phyloP scores from a whole-genome alignment of 2,329 filamentous ascomycete species.

The Fusarium sp. region DNA sequence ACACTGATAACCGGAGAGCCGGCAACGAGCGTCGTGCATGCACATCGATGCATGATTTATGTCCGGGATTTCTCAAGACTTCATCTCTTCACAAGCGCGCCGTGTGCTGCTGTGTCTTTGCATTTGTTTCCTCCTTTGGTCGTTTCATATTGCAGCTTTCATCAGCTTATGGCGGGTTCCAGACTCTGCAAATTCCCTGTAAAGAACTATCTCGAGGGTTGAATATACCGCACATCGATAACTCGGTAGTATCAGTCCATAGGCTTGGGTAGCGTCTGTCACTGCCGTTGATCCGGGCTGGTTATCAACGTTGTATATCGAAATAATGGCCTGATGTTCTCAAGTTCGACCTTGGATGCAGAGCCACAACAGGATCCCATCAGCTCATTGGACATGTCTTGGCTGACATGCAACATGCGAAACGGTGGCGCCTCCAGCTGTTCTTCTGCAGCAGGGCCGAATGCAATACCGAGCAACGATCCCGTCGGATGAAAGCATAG shows the following conservation, averaged over 20 bases:
- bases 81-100: constrained; percentile 10
- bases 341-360: constrained; percentile 11
- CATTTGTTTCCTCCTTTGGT: constrained; percentile 2
- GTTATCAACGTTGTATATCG: constrained; percentile 2
- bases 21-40: constrained; percentile 6
- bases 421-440: constrained; percentile 9
- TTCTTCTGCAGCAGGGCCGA: constrained; percentile 14
- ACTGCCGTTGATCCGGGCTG: constrained; percentile 8
- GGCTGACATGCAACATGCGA: constrained; percentile 25
- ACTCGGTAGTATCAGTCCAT: constrained; percentile 8
- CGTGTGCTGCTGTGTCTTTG: constrained; percentile 1
- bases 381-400: constrained; percentile 30
- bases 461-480: constrained; percentile 11
- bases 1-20: constrained; percentile 3
- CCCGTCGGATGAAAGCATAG: constrained; percentile 1
- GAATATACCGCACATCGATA: constrained; percentile 4
- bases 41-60: constrained; percentile 25
- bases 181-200: constrained; percentile 19
- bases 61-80: constrained; percentile 7
- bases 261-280: constrained; percentile 1
- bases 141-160: constrained; percentile 6
- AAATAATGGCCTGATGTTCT: constrained; percentile 40
- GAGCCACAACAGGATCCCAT: constrained; percentile 7
- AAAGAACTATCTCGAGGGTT: not conserved
- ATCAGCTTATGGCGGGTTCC: constrained; percentile 14